Percentiles rank a stretch among this genome's conserved stretches.
Conservation (phyloP, 495 filamentous ascomycete species). For the Aspergillus carlsbadensis region DNA sequence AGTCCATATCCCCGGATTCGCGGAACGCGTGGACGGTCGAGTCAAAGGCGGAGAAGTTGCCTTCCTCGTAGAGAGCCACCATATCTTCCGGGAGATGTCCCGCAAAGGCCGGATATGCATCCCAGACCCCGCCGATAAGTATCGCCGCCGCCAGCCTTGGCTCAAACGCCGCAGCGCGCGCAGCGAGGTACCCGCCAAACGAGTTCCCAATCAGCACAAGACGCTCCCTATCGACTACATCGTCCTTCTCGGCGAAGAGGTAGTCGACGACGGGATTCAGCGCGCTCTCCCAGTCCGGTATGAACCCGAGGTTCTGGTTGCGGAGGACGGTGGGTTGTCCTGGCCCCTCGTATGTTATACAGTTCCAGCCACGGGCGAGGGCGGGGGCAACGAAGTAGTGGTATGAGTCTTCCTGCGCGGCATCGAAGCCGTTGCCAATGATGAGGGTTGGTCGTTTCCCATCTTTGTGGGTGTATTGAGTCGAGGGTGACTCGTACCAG, state of each 20-base stretch:
- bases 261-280: slow-evolving; percentile 47
- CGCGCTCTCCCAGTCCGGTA: slow-evolving; percentile 47
- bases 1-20: no score
- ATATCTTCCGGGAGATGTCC: no score
- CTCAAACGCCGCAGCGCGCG: slow-evolving; percentile 44
- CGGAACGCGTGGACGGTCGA: no score
- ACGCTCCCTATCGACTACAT: slow-evolving; percentile 24
- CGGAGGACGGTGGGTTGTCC: slow-evolving; percentile 46
- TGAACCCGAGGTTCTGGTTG: slow-evolving; percentile 46
- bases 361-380: slow-evolving; percentile 45
- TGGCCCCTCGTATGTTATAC: slow-evolving; percentile 50
- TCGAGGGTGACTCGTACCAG: slow-evolving; percentile 30
- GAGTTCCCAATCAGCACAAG: slow-evolving; percentile 36
- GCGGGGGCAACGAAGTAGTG: slow-evolving; percentile 32
- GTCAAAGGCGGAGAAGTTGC: no score
- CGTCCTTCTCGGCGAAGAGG: slow-evolving; percentile 13
- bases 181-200: slow-evolving; percentile 38
- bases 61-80: no score
- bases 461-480: slow-evolving; percentile 6
- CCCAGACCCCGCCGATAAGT: slow-evolving; percentile 12
- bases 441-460: slow-evolving; percentile 33
- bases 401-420: slow-evolving; percentile 43
- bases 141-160: slow-evolving; percentile 40
- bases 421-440: slow-evolving; percentile 39
- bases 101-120: no score